Base-by-base conservation (phyloP, 495 filamentous ascomycete genomes). In the Astrocystis sublimbata region DNA sequence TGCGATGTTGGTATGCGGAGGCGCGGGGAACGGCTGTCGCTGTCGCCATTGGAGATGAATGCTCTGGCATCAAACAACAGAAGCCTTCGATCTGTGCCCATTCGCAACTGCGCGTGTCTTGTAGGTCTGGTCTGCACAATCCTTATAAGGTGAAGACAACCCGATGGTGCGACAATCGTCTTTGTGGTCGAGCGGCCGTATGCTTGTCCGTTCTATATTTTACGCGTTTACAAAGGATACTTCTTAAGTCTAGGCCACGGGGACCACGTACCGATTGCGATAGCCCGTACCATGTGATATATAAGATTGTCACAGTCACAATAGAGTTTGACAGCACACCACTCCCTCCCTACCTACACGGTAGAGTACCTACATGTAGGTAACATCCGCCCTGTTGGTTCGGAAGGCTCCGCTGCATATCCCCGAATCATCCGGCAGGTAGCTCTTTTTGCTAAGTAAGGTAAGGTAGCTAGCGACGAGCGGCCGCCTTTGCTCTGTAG, bases 1-100 rank as follows among this genome's bases (percentile, higher is more conserved):
- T 65, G 41, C 70, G 68, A 42, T 61, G 47, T 4, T 28, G 47
- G 2, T 33, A 49, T 43, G 33, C 19, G 1, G 45, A 26, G 21
- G 33, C 13, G 47, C 36, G 58, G 24, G 26, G 58, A 12, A 62
- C 46, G 19, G 61, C 65, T 49, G 65, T 51, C 51, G 55, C 65
- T 41, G 65, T 55, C 57, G 70, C 70, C 70, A 72, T 72, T 19
- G 65, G 58, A 60, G 38, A n/a, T 41, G 51, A 55, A 33, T 45
- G 38, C 33, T 51, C 23, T 24, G 45, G 4, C 13, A 24, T 28
- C 9, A 2, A 30, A 40, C 1, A n/a, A 49, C 26, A 42, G 36
- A 53, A 35, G 47, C 26, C 36, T 26, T 38, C 49, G 5, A 6
- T 49, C 40, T 10, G 28, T 10, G 38, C 36, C 47, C 19, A 35